A percentile compares a stretch with the other conserved stretches of the same genome.
phyloP scores from a whole-genome alignment of 148 eudicot species.

The Bassia scoparia region DNA sequence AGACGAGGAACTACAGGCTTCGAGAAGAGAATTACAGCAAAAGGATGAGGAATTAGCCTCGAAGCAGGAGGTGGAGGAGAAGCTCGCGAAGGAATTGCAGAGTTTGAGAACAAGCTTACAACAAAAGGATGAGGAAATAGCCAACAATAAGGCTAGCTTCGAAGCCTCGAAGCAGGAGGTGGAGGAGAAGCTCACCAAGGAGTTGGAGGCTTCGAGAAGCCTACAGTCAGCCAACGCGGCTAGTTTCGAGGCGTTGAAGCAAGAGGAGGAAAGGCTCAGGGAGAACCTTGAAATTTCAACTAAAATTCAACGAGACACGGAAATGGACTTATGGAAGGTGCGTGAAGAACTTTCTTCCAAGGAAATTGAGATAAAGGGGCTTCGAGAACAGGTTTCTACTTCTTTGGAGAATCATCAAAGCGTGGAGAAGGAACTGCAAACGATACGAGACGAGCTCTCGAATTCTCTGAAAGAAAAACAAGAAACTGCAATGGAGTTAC shows the following conservation, averaged over 20 bases:
- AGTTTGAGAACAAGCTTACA: not conserved
- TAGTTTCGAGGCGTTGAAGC: constrained; percentile 1
- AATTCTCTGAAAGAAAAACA: no score
- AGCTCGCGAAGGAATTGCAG: constrained; percentile 4
- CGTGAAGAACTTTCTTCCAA: not conserved
- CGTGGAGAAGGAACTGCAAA: not conserved
- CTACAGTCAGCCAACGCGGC: not conserved
- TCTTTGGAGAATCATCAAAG: not conserved
- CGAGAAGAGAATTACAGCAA: not conserved
- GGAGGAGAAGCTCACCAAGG: constrained; percentile 5
- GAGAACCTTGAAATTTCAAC: constrained; percentile 6
- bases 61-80: not conserved
- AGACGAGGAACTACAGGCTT: not conserved
- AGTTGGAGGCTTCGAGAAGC: not conserved
- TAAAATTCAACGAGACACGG: not conserved
- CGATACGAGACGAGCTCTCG: not conserved
- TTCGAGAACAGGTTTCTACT: not conserved
- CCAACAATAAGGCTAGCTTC: constrained; percentile 3
- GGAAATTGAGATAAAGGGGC: not conserved
- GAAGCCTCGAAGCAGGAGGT: constrained; percentile 8
- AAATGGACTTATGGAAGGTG: no score
- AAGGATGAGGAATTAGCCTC: not conserved
- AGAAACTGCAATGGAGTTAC: no score
- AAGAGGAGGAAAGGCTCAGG: not conserved
- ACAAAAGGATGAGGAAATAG: no score